A percentile compares a stretch with the other conserved stretches of the same genome.
Evolutionary conservation across 805 yeast genomes (phyloP).

Genomic region (Suhomyces xylopsoci): DNA sequence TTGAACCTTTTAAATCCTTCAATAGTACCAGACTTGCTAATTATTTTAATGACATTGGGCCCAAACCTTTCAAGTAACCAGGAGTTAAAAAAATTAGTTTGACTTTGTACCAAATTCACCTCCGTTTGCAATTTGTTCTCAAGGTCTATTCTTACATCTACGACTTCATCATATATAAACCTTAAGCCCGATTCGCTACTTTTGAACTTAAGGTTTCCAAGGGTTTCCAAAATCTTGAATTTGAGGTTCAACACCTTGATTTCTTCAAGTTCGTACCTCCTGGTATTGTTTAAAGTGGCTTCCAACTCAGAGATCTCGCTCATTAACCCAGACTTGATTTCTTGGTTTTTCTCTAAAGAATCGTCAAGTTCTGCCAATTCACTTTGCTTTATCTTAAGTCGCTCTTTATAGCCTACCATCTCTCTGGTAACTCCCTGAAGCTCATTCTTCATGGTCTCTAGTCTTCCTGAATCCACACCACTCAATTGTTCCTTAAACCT

Average conservation of each 20-base stretch:
- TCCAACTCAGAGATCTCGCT: conserved; percentile 10
- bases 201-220: conserved; percentile 21
- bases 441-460: conserved; percentile 14
- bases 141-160: conserved; percentile 6
- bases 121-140: not conserved
- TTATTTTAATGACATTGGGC: not conserved
- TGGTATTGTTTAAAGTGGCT: conserved; percentile 10
- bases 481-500: conserved; percentile 9
- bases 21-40: conserved; percentile 2
- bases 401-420: conserved; percentile 11
- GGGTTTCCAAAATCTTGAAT: conserved; percentile 23
- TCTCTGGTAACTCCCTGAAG: conserved; percentile 15
- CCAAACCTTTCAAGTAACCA: not conserved
- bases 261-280: conserved; percentile 19
- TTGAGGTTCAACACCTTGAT: conserved; percentile 17
- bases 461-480: conserved; percentile 11
- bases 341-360: conserved; percentile 11
- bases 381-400: conserved; percentile 7
- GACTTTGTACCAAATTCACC: not conserved
- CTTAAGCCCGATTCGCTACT: conserved; percentile 8
- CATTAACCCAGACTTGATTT: conserved; percentile 9
- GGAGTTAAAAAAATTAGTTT: not conserved
- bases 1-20: conserved; percentile 18
- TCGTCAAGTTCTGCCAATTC: conserved; percentile 10
- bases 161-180: conserved; percentile 13